phyloP scores from a whole-genome alignment of 768 basidiomycete species.

The Termitomyces sp. region DNA sequence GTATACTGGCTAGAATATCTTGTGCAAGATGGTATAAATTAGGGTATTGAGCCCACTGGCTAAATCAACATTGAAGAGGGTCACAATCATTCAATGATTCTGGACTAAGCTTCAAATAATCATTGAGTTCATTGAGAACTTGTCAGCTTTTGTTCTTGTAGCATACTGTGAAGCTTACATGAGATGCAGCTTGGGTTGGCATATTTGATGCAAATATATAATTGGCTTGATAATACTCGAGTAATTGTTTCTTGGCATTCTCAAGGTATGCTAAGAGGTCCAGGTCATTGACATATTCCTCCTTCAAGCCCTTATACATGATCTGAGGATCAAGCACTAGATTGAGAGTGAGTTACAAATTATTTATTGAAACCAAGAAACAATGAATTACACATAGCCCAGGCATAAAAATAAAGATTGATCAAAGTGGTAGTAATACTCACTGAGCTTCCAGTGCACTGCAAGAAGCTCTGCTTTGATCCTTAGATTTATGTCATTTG shows the following conservation, averaged over 20 bases:
- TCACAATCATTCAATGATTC: background rate
- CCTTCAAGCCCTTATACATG: conserved; percentile 16
- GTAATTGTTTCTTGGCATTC: background rate
- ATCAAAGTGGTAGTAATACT: conserved; percentile 26
- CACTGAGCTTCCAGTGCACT: too few species aligned
- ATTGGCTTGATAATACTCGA: background rate
- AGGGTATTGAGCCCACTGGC: background rate
- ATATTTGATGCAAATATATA: too few species aligned
- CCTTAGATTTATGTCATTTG: conserved; percentile 6
- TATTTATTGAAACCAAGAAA: too few species aligned
- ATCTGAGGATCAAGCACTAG: conserved; percentile 31
- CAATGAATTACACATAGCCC: conserved; percentile 21
- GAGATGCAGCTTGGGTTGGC: too few species aligned
- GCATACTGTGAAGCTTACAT: too few species aligned
- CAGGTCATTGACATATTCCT: conserved; percentile 20
- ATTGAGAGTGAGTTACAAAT: background rate
- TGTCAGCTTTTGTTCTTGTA: too few species aligned
- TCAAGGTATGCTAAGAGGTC: background rate
- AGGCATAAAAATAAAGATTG: conserved; percentile 28
- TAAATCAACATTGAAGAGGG: background rate
- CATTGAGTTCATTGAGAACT: too few species aligned
- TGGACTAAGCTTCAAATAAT: background rate
- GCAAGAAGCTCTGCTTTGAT: conserved; percentile 19
- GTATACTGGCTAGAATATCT: background rate
- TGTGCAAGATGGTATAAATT: background rate